Conservation (phyloP, 345 rosid genomes). For the Barbarea vulgaris region DNA sequence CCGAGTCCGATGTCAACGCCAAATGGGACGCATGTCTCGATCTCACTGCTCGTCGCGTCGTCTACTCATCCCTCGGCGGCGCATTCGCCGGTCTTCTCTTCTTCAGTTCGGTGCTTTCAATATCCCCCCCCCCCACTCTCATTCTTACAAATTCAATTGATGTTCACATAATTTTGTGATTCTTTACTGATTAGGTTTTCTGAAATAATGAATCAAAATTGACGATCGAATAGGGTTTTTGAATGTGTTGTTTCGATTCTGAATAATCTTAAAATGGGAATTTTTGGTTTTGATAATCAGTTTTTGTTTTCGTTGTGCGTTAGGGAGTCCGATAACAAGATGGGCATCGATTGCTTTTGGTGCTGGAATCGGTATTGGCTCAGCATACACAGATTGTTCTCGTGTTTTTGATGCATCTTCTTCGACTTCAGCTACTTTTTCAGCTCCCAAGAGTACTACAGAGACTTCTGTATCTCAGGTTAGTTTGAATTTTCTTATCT, state of each 20-base stretch:
- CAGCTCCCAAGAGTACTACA: slow-evolving; percentile 40
- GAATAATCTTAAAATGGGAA: too few relatives aligned
- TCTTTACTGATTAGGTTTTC: too few relatives aligned
- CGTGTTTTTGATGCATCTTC: slow-evolving; percentile 35
- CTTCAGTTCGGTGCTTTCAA: slow-evolving; percentile 56
- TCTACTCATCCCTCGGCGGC: slow-evolving; percentile 86
- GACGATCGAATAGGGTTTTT: slow-evolving; percentile 23
- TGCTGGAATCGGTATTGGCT: slow-evolving; percentile 44
- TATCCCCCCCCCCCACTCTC: not conserved
- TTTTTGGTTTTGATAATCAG: too few relatives aligned
- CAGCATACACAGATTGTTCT: slow-evolving; percentile 39
- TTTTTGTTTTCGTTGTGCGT: too few relatives aligned
- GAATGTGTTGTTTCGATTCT: not conserved
- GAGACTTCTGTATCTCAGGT: slow-evolving; percentile 56
- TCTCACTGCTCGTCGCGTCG: slow-evolving; percentile 78
- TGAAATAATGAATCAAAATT: too few relatives aligned
- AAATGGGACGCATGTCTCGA: slow-evolving; percentile 95
- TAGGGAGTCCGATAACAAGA: slow-evolving; percentile 40
- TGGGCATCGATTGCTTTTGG: slow-evolving; percentile 44
- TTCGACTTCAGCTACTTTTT: slow-evolving; percentile 48
- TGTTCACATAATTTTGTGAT: too few relatives aligned
- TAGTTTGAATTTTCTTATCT: slow-evolving; percentile 14
- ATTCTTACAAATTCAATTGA: not conserved
- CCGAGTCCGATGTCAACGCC: slow-evolving; percentile 58
- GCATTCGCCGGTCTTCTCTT: slow-evolving; percentile 82